Base-by-base conservation (phyloP, 768 basidiomycete genomes). In the Rhizopogon salebrosus region DNA sequence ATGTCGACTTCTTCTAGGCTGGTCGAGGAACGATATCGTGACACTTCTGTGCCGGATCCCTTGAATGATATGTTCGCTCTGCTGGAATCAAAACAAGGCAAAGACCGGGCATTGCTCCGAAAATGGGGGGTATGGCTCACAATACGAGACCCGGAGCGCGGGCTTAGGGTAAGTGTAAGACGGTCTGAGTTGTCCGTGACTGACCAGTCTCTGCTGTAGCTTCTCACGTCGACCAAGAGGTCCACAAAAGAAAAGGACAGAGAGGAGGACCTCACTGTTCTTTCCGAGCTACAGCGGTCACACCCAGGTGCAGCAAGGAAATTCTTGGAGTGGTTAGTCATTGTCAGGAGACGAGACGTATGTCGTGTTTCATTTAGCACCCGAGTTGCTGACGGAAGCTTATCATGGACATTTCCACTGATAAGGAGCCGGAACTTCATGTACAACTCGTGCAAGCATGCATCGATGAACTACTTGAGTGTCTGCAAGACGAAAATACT, bases 41-140 rank as follows among this genome's bases (percentile, higher is more conserved):
- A 67, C 54, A 10, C 64, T 23, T 57, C 37, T 13, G 62, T 67
- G 14, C 48, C 41, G 34, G 60, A 67, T 41, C 68, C 66, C 20
- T 54, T 67, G 13, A 62, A 36, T 14, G 60, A 69, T 43, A 62
- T 67, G 53, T 69, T 65, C 36, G 40, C 55, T 10, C 52, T 69
- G 41, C 62, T 68, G 36, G 14, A 34, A 40, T 67, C 8, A 59
- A 38, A n/a, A 57, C 69, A 55, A 50, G 40, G 2, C 58, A 79
- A 75, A 53, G 84, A 90, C 60, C 78, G 80, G 23, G 61, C 70
- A 3, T 61, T 92, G 49, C 80, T 83, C 4, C 83, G 87, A 55
- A 76, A 79, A 48, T 94, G 92, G 84, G 87, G 81, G 3, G 69
- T 90, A 7, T 95, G 94, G 93, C 69, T 97, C 20, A 77, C 84